phyloP scores from a whole-genome alignment of 2,329 filamentous ascomycete species.

The Arthrobotrys iridis region DNA sequence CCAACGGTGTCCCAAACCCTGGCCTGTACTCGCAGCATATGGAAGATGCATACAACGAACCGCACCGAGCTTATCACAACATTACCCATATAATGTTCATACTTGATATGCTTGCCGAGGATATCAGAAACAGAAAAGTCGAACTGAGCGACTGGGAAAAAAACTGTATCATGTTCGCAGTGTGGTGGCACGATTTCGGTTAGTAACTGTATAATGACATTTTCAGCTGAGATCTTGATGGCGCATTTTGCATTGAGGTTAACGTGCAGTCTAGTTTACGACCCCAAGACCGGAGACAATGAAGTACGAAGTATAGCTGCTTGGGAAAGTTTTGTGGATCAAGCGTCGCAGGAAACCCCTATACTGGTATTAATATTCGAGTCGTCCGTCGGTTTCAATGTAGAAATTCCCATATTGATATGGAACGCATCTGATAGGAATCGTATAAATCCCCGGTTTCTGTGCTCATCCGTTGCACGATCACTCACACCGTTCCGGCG shows the following conservation, averaged over 20 bases:
- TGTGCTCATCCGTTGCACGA: constrained; percentile 32
- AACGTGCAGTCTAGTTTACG: constrained; percentile 16
- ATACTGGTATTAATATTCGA: constrained; percentile 21
- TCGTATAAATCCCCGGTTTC: constrained; percentile 38
- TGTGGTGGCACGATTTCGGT: constrained; percentile 54
- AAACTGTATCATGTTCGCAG: constrained; percentile 33
- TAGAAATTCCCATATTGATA: not conserved
- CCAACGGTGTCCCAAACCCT: constrained; percentile 30
- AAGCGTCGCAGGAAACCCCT: constrained; percentile 8
- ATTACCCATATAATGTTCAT: constrained; percentile 43
- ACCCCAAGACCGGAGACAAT: constrained; percentile 33
- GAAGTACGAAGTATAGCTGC: constrained; percentile 39
- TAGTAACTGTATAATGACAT: not conserved
- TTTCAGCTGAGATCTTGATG: not conserved
- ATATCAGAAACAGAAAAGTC: not conserved
- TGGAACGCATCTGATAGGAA: constrained; percentile 1
- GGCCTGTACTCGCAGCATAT: constrained; percentile 8
- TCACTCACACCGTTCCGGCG: constrained; percentile 16
- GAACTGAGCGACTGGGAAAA: constrained; percentile 31
- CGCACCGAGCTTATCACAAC: constrained; percentile 38
- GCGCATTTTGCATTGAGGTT: not conserved
- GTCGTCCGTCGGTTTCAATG: not conserved
- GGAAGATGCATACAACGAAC: constrained; percentile 25
- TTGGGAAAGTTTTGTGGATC: constrained; percentile 47
- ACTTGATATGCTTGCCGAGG: constrained; percentile 30